These are phyloP conservation scores for Blastomyces gilchristii DNA, from an alignment of 2,329 filamentous ascomycete species.

Conservation along the genomic window DNA sequence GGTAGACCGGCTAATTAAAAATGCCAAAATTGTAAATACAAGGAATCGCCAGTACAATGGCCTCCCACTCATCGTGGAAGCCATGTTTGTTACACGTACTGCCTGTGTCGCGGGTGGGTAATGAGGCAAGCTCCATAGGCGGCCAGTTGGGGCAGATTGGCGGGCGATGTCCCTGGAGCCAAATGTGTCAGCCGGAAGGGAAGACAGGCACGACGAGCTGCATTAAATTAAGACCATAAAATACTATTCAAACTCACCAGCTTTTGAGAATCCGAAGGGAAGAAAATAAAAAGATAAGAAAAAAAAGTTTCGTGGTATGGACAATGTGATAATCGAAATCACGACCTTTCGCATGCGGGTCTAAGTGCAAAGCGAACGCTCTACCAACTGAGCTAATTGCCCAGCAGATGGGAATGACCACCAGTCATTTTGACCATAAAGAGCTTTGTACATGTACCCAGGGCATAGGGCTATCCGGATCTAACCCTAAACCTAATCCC, in stretches of 20 bases:
- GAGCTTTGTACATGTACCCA: not conserved
- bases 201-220: not conserved
- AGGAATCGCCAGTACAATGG: conserved; percentile 18
- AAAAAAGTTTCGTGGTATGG: conserved; percentile 13
- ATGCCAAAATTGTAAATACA: conserved; percentile 25
- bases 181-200: not conserved
- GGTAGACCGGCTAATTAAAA: conserved; percentile 32
- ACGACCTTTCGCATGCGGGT: conserved; percentile 18
- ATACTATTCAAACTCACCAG: not conserved
- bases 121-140: not conserved
- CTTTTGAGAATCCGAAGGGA: not conserved
- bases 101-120: not conserved
- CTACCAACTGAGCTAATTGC: conserved; percentile 21
- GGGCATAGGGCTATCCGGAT: not conserved
- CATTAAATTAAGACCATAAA: not conserved
- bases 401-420: not conserved
- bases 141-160: conserved; percentile 9
- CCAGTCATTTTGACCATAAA: too few relatives aligned
- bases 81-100: conserved; percentile 12
- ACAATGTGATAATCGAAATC: conserved; percentile 22
- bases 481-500: not conserved
- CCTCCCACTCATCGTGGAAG: conserved; percentile 6
- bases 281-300: conserved; percentile 3
- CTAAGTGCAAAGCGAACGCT: conserved; percentile 22
- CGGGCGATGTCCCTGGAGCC: too few relatives aligned